A percentile compares a stretch with the other conserved stretches of the same genome.
These are phyloP conservation scores for Prosopis cineraria DNA, from an alignment of 306 rosid species.

Conservation along the genomic window DNA sequence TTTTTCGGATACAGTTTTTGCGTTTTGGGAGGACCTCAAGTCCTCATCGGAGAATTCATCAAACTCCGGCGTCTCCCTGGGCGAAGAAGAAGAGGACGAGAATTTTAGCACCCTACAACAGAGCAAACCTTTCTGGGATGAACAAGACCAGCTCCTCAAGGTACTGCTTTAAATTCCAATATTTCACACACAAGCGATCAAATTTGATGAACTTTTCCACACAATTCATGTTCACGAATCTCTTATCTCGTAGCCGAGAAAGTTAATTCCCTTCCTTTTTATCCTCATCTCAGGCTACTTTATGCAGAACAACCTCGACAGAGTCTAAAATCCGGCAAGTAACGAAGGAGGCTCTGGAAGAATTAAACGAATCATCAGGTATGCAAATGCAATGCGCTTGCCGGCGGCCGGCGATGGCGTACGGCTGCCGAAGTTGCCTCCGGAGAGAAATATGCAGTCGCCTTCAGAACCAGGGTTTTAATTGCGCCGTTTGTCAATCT, in stretches of 20 bases:
- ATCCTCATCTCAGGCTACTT: slow-evolving; percentile 46
- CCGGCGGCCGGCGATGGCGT: slow-evolving; percentile 29
- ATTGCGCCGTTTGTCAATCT: slow-evolving; percentile 65
- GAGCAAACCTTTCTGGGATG: slow-evolving; percentile 66
- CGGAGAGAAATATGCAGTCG: slow-evolving; percentile 59
- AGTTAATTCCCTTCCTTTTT: background rate
- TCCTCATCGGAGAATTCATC: slow-evolving; percentile 45
- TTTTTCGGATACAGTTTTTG: slow-evolving; percentile 60
- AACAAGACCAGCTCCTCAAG: slow-evolving; percentile 63
- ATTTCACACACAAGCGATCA: background rate
- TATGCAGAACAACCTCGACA: slow-evolving; percentile 51
- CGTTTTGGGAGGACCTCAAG: slow-evolving; percentile 52
- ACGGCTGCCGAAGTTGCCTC: slow-evolving; percentile 70
- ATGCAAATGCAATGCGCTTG: slow-evolving; percentile 49
- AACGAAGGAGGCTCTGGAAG: slow-evolving; percentile 56
- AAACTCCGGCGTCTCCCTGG: slow-evolving; percentile 27
- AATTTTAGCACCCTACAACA: slow-evolving; percentile 34
- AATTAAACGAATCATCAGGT: slow-evolving; percentile 18
- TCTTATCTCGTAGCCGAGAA: background rate
- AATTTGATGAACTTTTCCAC: background rate
- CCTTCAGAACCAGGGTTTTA: slow-evolving; percentile 53
- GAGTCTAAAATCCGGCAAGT: slow-evolving; percentile 61
- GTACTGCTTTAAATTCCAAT: slow-evolving; percentile 33
- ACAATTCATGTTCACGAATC: background rate
- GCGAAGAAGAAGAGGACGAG: slow-evolving; percentile 21